Evolutionary conservation across 495 filamentous ascomycete genomes (phyloP), one percentile per base, ranked within the genome.

Genomic region (Hypoxylon perforatum): DNA sequence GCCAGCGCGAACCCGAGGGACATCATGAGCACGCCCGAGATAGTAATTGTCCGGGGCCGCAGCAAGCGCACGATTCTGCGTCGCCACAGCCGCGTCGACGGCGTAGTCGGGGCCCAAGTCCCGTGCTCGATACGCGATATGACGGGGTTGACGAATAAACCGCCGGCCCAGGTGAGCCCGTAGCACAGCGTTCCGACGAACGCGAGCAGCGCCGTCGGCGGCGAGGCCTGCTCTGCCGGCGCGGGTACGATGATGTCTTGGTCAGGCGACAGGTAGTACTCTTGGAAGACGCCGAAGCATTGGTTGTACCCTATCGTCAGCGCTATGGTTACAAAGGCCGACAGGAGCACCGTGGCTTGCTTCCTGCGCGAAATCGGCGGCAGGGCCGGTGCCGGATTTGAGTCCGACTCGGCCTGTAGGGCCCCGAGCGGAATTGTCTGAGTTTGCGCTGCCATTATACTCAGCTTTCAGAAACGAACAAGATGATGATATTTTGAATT

Each of bases 271-370:
- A 80, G 77, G 61, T 84, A 84, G 56, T 82, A 82, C 48, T 77
- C 73, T 55, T 83, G 82, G 45, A 84, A 84, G 1, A 84, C 74
- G 8, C 80, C 80, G 39, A 77, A 84, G 47, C 71, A 73, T 42
- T 83, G 81, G 46, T 84, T 83, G 59, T 83, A 77, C n/a, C 81
- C 80, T 54, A 84, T 81, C 1, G 82, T 84, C 9, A 83, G 71
- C 57, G 75, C 76, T 25, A 82, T 78, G 39, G 77, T 77, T 1
- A 77, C 54, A 49, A 84, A 84, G 23, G 74, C 75, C 0, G 81
- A 77, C 11, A 75, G 47, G 30, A 84, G 72, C 17, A 83, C 80
- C 4, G 76, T 48, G 15, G 75, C 72, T 75, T 84, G 82, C 42
- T 80, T 79, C 36, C 66, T 74, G 17, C 73, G 74, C 0, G 81